These are phyloP conservation scores for Ostreobium quekettii DNA, from an alignment of 139 green algal species.

Conservation along the genomic window DNA sequence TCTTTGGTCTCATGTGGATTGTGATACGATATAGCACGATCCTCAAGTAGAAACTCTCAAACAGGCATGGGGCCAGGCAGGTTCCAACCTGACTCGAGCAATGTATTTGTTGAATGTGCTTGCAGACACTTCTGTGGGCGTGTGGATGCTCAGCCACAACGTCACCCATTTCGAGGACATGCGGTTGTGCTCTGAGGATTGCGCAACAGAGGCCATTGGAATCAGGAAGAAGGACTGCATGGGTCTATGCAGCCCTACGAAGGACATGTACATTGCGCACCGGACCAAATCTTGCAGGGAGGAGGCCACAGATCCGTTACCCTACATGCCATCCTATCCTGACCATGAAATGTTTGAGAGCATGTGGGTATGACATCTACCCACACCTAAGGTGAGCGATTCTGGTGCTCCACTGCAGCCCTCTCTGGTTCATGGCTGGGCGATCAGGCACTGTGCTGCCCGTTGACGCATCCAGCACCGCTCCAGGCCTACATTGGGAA, in stretches of 20 bases:
- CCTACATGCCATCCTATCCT: slow-evolving; percentile 32
- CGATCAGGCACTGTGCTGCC: too few relatives aligned
- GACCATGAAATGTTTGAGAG: slow-evolving; percentile 32
- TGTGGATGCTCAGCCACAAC: slow-evolving; percentile 36
- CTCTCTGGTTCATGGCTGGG: too few relatives aligned
- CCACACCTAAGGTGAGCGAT: not conserved
- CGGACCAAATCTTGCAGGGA: slow-evolving; percentile 13
- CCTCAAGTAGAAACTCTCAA: too few relatives aligned
- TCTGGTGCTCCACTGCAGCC: not conserved
- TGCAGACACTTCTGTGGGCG: slow-evolving; percentile 21
- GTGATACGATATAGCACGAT: too few relatives aligned
- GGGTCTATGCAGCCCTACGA: slow-evolving; percentile 18
- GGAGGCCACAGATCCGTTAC: slow-evolving; percentile 10
- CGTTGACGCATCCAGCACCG: too few relatives aligned
- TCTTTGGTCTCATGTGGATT: too few relatives aligned
- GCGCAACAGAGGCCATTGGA: slow-evolving; percentile 21
- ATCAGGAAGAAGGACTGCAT: slow-evolving; percentile 22
- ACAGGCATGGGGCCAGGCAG: too few relatives aligned
- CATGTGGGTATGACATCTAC: slow-evolving; percentile 25
- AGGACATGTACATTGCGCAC: slow-evolving; percentile 19
- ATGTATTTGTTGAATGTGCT: too few relatives aligned
- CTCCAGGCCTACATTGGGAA: too few relatives aligned
- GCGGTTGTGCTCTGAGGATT: slow-evolving; percentile 29
- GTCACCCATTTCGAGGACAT: slow-evolving; percentile 42
- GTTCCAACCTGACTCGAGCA: too few relatives aligned